Conservation (phyloP, 83 land plant species). For the Picea abies region DNA sequence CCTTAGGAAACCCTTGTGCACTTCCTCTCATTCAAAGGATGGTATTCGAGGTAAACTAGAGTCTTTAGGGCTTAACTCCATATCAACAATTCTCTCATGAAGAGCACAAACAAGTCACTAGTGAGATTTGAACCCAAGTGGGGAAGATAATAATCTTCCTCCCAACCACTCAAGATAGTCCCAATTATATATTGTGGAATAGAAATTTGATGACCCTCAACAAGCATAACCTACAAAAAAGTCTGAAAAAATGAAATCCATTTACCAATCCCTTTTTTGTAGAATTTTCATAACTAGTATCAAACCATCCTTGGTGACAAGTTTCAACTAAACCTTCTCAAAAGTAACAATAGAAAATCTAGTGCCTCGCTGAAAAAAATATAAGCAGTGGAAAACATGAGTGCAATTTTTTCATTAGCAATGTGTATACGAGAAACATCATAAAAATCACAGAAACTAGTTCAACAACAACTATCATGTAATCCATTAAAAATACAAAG, state of each 20-base stretch:
- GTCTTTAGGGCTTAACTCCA: no score
- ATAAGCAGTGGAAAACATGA: conserved; percentile 56
- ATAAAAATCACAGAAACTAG: conserved; percentile 62
- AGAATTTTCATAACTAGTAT: conserved; percentile 20
- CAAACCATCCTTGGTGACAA: conserved; percentile 17
- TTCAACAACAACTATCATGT: conserved; percentile 85
- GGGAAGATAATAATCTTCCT: no score
- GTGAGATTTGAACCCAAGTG: no score
- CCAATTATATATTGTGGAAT: no score
- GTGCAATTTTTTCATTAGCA: conserved; percentile 20
- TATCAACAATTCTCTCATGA: no score
- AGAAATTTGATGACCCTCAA: conserved; percentile 70
- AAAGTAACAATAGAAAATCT: conserved; percentile 4
- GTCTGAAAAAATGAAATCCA: conserved; percentile 56
- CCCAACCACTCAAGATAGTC: no score
- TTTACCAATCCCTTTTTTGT: conserved; percentile 28
- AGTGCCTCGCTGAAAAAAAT: conserved; percentile 33
- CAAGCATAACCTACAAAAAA: conserved; percentile 79
- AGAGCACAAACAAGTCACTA: no score
- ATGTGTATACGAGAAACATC: conserved; percentile 59
- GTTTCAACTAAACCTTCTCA: conserved; percentile 15
- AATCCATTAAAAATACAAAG: conserved; percentile 78
- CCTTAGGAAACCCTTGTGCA: no score
- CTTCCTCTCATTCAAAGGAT: no score
- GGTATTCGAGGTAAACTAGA: no score